phyloP scores from a whole-genome alignment of 768 basidiomycete genomes.

The Mycena filopes region DNA sequence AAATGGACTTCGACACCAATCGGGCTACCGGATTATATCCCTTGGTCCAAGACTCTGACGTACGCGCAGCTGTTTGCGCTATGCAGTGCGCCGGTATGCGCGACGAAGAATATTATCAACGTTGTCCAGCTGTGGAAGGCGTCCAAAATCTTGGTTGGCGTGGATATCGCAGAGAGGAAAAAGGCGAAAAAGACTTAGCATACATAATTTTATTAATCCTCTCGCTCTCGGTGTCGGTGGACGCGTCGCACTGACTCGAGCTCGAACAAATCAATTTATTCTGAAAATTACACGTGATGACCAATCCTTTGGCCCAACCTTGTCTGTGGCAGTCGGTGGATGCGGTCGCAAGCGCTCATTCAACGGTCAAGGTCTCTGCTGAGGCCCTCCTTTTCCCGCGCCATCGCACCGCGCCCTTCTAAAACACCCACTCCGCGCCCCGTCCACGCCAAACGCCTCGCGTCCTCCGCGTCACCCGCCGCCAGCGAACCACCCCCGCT shows the following conservation, averaged over 20 bases:
- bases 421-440: slow-evolving; percentile 29
- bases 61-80: slow-evolving; percentile 82
- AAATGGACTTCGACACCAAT: slow-evolving; percentile 84
- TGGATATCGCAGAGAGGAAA: slow-evolving; percentile 89
- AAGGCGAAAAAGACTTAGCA: slow-evolving; percentile 57
- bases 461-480: slow-evolving; percentile 33
- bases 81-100: slow-evolving; percentile 72
- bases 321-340: neutral
- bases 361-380: slow-evolving; percentile 25
- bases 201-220: slow-evolving; percentile 28
- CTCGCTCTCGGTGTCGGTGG: no score
- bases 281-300: no score
- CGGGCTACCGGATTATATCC: slow-evolving; percentile 48
- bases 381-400: slow-evolving; percentile 16
- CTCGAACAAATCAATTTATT: no score
- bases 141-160: slow-evolving; percentile 91
- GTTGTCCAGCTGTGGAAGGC: slow-evolving; percentile 99
- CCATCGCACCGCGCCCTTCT: slow-evolving; percentile 16
- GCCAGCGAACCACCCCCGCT: slow-evolving; percentile 24
- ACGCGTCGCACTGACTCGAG: no score
- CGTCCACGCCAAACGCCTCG: slow-evolving; percentile 30
- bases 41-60: slow-evolving; percentile 56
- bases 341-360: slow-evolving; percentile 29
- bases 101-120: slow-evolving; percentile 92
- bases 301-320: no score